Conservation (phyloP, 139 green algal genomes). For the Asterochloris sp. region DNA sequence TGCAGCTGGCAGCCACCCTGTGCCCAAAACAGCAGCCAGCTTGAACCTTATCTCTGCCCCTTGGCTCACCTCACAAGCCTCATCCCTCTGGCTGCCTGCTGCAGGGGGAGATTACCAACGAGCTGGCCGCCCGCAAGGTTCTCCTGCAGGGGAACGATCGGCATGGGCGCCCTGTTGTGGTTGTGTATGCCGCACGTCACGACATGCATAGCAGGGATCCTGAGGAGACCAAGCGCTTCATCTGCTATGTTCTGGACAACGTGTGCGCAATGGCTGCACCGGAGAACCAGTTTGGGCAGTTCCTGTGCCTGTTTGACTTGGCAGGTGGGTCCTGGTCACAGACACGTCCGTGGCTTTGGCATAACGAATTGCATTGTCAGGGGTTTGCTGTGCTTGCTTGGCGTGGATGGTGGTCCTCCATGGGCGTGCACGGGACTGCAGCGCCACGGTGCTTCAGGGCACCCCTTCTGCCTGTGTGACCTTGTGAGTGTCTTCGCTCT, state of each 20-base stretch:
- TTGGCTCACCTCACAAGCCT: neutral
- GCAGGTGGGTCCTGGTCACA: conserved; percentile 16
- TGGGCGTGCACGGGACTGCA: too few relatives aligned
- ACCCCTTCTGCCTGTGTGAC: neutral
- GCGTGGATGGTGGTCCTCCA: too few relatives aligned
- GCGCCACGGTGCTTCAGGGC: too few relatives aligned
- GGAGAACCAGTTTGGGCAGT: conserved; percentile 27
- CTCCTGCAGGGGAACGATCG: conserved; percentile 34
- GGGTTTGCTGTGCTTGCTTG: neutral
- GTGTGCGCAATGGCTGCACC: conserved; percentile 26
- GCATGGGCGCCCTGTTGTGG: conserved; percentile 34
- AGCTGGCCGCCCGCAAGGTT: conserved; percentile 39
- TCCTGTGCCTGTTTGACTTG: conserved; percentile 52
- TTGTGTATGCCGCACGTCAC: conserved; percentile 35
- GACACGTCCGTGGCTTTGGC: too few relatives aligned
- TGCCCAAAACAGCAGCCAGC: neutral
- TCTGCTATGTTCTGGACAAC: conserved; percentile 41
- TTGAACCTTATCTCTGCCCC: neutral
- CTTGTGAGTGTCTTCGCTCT: neutral
- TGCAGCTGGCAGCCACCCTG: neutral
- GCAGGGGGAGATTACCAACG: conserved; percentile 31
- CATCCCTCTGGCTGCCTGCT: neutral
- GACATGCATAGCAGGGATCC: conserved; percentile 19
- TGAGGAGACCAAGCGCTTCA: conserved; percentile 36
- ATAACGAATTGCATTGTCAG: too few relatives aligned